Evolutionary conservation across 345 rosid species (phyloP).

Genomic region (Rhodamnia rubescens): DNA sequence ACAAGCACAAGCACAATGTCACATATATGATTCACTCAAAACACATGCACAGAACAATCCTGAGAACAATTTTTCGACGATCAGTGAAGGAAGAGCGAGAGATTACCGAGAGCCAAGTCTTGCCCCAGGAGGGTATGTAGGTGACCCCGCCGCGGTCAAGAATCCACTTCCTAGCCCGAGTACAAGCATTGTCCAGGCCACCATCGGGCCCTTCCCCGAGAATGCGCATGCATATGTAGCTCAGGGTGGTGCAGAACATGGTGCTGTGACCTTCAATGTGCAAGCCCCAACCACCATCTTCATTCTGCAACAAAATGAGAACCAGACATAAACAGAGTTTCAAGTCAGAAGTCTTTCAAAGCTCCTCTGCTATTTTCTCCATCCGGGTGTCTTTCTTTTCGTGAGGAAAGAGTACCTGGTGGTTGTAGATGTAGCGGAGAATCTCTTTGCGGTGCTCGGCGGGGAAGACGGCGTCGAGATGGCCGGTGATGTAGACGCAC

Average conservation of each 20-base stretch:
- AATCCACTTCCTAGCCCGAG: conserved; percentile 21
- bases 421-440: conserved; percentile 22
- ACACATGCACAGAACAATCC: neutral
- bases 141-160: conserved; percentile 20
- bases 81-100: neutral
- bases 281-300: conserved; percentile 29
- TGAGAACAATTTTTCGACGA: neutral
- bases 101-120: conserved; percentile 24
- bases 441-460: conserved; percentile 19
- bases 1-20: neutral
- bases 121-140: conserved; percentile 27
- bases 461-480: conserved; percentile 16
- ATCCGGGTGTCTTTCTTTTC: neutral
- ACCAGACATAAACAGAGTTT: neutral
- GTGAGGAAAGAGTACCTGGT: conserved; percentile 4
- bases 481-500: conserved; percentile 27
- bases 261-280: conserved; percentile 27
- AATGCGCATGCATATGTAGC: conserved; percentile 24
- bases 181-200: conserved; percentile 15
- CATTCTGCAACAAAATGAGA: conserved; percentile 2
- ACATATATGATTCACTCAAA: neutral
- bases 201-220: conserved; percentile 27
- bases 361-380: neutral
- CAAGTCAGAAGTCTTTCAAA: neutral
- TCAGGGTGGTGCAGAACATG: conserved; percentile 21